These are phyloP conservation scores for Golubevia pallescens DNA, from an alignment of 1,284 basidiomycete species.

Conservation along the genomic window DNA sequence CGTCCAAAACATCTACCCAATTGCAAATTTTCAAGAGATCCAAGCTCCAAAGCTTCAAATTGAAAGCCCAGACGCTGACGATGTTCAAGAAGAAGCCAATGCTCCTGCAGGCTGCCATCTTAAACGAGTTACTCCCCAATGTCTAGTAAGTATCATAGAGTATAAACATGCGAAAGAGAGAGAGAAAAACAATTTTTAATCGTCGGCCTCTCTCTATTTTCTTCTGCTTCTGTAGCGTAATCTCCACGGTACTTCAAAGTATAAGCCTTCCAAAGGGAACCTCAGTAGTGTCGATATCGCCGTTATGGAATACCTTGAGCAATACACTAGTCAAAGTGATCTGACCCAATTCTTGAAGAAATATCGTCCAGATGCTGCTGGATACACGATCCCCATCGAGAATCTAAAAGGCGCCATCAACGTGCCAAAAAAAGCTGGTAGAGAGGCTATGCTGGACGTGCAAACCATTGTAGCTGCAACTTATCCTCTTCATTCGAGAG, in stretches of 20 bases:
- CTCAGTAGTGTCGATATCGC: too few relatives aligned
- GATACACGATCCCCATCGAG: constrained; percentile 1
- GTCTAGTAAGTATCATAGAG: constrained; percentile 2
- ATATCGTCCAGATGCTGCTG: constrained; percentile 1
- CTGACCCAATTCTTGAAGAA: constrained; percentile 8
- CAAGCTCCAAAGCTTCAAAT: neutral
- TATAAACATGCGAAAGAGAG: constrained; percentile 11
- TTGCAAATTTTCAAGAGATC: too few relatives aligned
- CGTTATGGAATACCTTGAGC: too few relatives aligned
- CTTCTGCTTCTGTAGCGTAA: too few relatives aligned
- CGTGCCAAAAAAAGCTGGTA: neutral
- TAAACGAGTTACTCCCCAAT: neutral
- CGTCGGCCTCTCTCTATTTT: too few relatives aligned
- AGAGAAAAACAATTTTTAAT: too few relatives aligned
- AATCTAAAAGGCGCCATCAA: constrained; percentile 1
- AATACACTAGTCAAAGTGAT: constrained; percentile 9
- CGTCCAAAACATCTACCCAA: too few relatives aligned
- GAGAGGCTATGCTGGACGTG: constrained; percentile 19
- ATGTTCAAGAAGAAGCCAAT: too few relatives aligned
- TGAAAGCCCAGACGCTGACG: neutral
- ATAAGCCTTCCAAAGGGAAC: too few relatives aligned
- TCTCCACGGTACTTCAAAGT: too few relatives aligned
- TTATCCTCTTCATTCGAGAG: too few relatives aligned
- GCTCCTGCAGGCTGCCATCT: neutral
- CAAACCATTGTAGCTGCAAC: constrained; percentile 9